Conservation (phyloP, 1,284 basidiomycete genomes). For the Marasmius sp. region DNA sequence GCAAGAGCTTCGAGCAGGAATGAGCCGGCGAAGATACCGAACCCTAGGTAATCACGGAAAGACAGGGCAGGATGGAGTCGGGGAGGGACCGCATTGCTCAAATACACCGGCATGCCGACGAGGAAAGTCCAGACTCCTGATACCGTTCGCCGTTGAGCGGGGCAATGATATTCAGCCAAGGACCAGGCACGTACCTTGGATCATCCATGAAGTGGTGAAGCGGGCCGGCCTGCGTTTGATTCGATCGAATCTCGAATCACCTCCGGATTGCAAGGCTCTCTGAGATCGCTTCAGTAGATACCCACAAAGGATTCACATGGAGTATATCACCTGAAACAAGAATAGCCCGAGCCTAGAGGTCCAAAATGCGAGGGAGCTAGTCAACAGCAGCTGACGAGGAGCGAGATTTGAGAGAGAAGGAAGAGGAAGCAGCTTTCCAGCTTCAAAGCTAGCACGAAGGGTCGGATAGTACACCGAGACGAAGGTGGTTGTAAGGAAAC, state of each 20-base stretch:
- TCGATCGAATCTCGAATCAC: constrained; percentile 71
- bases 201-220: constrained; percentile 71
- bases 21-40: constrained; percentile 59
- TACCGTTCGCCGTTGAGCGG: not conserved
- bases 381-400: constrained; percentile 61
- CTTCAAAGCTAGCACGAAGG: constrained; percentile 47
- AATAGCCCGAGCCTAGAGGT: constrained; percentile 63
- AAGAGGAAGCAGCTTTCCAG: constrained; percentile 34
- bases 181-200: constrained; percentile 49
- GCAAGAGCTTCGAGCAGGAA: constrained; percentile 66
- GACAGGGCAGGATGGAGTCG: constrained; percentile 57
- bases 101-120: constrained; percentile 69
- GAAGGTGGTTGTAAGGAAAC: constrained; percentile 66
- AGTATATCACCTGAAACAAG: constrained; percentile 45
- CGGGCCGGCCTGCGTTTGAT: constrained; percentile 60
- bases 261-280: constrained; percentile 40
- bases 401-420: constrained; percentile 53
- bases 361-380: constrained; percentile 59
- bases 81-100: constrained; percentile 65
- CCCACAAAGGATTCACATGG: not conserved
- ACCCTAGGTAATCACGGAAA: constrained; percentile 54
- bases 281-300: constrained; percentile 20
- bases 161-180: not conserved
- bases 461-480: constrained; percentile 63
- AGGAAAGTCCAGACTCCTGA: constrained; percentile 69